A percentile compares a stretch with the other conserved stretches of the same genome.
Evolutionary conservation across 2,329 filamentous ascomycete genomes (phyloP).

Genomic region (Colletotrichum horii): DNA sequence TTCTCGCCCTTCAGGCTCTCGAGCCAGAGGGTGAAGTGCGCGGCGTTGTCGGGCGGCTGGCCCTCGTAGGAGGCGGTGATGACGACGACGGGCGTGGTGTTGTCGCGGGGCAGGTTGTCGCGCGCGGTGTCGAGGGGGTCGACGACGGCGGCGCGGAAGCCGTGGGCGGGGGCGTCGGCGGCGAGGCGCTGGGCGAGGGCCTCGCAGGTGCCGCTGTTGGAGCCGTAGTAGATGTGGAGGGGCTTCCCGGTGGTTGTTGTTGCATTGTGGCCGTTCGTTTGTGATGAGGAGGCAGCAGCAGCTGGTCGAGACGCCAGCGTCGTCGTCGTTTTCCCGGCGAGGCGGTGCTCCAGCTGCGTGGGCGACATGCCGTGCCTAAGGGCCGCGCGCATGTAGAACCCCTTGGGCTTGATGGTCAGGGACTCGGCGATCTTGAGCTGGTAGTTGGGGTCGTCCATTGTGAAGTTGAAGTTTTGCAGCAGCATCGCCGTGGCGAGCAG

Average conservation of each 20-base stretch:
- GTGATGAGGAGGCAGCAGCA: not conserved
- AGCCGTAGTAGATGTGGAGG: slow-evolving; percentile 70
- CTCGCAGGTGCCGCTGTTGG: slow-evolving; percentile 73
- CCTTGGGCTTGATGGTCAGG: slow-evolving; percentile 65
- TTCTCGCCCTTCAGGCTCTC: slow-evolving; percentile 46
- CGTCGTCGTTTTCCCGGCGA: slow-evolving; percentile 36
- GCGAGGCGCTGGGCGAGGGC: slow-evolving; percentile 66
- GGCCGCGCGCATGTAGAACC: slow-evolving; percentile 62
- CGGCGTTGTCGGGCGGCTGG: slow-evolving; percentile 72
- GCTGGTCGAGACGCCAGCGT: not conserved
- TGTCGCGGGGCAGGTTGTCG: slow-evolving; percentile 58
- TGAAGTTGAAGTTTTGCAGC: slow-evolving; percentile 72
- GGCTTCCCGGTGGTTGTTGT: slow-evolving; percentile 30
- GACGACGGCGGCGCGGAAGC: slow-evolving; percentile 56
- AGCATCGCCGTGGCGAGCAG: slow-evolving; percentile 55
- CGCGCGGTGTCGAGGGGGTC: slow-evolving; percentile 63
- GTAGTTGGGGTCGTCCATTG: slow-evolving; percentile 63
- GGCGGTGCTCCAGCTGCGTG: slow-evolving; percentile 48
- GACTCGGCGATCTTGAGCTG: slow-evolving; percentile 55
- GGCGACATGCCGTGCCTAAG: slow-evolving; percentile 48
- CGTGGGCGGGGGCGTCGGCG: slow-evolving; percentile 56
- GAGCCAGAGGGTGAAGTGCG: slow-evolving; percentile 69
- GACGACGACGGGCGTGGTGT: slow-evolving; percentile 58
- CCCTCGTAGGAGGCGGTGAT: slow-evolving; percentile 75
- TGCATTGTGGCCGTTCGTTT: not conserved